These are phyloP conservation scores for Phanerochaete sordida DNA, from an alignment of 768 basidiomycete species.

Conservation along the genomic window DNA sequence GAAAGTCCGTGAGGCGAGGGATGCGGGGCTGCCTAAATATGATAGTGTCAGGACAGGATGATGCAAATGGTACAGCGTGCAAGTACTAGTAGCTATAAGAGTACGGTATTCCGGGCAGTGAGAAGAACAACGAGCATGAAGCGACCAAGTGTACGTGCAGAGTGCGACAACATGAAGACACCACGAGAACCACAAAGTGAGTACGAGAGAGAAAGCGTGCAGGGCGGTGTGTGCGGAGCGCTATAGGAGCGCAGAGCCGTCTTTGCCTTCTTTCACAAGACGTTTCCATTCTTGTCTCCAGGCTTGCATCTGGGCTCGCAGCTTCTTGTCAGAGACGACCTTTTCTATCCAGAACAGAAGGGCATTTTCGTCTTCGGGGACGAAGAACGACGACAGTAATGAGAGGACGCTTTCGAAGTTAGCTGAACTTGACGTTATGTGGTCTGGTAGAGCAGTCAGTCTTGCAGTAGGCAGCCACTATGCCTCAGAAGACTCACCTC, in stretches of 20 bases:
- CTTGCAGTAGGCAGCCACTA: not conserved
- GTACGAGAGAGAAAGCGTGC: not conserved
- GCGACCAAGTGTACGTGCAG: not conserved
- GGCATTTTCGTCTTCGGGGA: slow-evolving; percentile 85
- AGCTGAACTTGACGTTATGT: slow-evolving; percentile 75
- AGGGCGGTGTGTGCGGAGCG: not conserved
- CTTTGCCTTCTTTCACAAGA: slow-evolving; percentile 63
- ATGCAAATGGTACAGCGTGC: slow-evolving; percentile 6
- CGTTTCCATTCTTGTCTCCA: slow-evolving; percentile 84
- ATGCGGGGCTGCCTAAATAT: not conserved
- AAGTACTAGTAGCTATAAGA: slow-evolving; percentile 4
- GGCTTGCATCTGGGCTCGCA: slow-evolving; percentile 60
- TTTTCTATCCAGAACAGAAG: slow-evolving; percentile 79
- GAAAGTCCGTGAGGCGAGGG: not conserved
- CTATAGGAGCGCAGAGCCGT: slow-evolving; percentile 57
- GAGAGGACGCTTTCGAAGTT: slow-evolving; percentile 91
- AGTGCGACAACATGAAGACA: slow-evolving; percentile 4
- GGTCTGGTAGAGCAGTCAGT: slow-evolving; percentile 46
- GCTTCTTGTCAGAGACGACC: slow-evolving; percentile 55
- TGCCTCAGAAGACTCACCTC: slow-evolving; percentile 50
- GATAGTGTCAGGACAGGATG: not conserved
- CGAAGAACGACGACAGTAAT: slow-evolving; percentile 89
- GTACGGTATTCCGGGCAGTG: not conserved
- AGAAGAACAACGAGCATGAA: not conserved
- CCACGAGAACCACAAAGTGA: slow-evolving; percentile 1